These are phyloP conservation scores for Didymella pomorum DNA, from an alignment of 2,329 filamentous ascomycete genomes.

Conservation along the genomic window DNA sequence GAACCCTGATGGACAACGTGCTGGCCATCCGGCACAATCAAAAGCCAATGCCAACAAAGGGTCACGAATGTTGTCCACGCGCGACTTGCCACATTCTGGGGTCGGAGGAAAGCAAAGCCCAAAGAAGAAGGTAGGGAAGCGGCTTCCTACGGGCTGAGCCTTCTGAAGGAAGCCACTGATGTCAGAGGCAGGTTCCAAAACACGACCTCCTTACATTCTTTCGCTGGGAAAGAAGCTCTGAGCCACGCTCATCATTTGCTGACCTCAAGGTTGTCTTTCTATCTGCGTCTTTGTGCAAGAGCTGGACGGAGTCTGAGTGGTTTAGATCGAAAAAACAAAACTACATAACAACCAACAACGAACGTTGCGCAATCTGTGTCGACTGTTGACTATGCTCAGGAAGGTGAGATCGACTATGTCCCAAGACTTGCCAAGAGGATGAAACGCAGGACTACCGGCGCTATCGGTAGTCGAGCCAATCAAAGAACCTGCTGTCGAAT, in stretches of 20 bases:
- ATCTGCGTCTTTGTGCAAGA: background rate
- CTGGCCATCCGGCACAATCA: background rate
- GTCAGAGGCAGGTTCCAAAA: background rate
- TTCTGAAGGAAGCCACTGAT: background rate
- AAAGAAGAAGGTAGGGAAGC: background rate
- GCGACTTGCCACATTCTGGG: background rate
- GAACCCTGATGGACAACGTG: background rate
- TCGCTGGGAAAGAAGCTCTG: background rate
- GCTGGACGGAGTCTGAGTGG: background rate
- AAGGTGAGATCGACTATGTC: background rate
- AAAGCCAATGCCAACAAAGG: background rate
- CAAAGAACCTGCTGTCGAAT: constrained; percentile 2
- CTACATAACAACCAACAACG: background rate
- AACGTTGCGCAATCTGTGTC: background rate
- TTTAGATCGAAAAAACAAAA: background rate
- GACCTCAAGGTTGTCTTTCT: background rate
- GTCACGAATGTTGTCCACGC: background rate
- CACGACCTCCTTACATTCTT: background rate
- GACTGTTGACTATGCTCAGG: background rate
- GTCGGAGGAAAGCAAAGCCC: background rate
- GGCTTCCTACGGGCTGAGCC: background rate
- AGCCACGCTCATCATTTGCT: background rate
- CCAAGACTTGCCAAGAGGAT: background rate
- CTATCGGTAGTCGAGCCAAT: constrained; percentile 16
- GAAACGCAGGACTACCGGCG: background rate